phyloP scores from a whole-genome alignment of 306 rosid genomes.

The Citrullus colocynthis region DNA sequence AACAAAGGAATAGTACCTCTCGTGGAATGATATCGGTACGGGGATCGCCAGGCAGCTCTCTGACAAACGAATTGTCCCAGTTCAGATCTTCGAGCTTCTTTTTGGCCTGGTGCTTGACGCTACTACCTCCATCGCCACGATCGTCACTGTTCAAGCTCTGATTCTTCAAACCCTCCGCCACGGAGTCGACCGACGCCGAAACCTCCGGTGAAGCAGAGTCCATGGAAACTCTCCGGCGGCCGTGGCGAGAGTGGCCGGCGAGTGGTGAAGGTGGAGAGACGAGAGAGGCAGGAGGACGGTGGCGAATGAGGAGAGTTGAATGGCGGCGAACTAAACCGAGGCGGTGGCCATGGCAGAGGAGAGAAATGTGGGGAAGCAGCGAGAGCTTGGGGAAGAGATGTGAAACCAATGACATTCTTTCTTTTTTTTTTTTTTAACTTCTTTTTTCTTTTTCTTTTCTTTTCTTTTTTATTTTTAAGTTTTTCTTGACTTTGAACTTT shows the following conservation, averaged over 20 bases:
- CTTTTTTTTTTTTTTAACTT: background rate
- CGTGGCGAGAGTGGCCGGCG: constrained; percentile 22
- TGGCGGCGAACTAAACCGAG: constrained; percentile 24
- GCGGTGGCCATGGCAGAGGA: constrained; percentile 19
- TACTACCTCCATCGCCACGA: constrained; percentile 3
- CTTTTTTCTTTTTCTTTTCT: background rate
- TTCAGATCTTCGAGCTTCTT: constrained; percentile 63
- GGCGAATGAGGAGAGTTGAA: background rate
- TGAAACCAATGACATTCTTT: constrained; percentile 21
- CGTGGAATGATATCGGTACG: constrained; percentile 58
- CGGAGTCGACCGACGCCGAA: constrained; percentile 47
- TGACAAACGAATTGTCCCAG: constrained; percentile 80
- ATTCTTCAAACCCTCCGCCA: constrained; percentile 44
- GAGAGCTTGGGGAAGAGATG: constrained; percentile 35
- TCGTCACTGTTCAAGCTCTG: constrained; percentile 29
- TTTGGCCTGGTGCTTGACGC: background rate
- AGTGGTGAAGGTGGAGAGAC: background rate
- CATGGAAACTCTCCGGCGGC: constrained; percentile 28
- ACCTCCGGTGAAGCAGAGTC: constrained; percentile 34
- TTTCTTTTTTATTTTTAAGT: background rate
- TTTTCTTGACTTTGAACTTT: background rate
- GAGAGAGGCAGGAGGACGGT: background rate
- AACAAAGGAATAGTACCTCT: constrained; percentile 34
- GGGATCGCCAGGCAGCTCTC: constrained; percentile 67
- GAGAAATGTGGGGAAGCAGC: constrained; percentile 11